A percentile compares a stretch with the other conserved stretches of the same genome.
phyloP scores from a whole-genome alignment of 2,329 filamentous ascomycete species.

The Talaromyces sp. region DNA sequence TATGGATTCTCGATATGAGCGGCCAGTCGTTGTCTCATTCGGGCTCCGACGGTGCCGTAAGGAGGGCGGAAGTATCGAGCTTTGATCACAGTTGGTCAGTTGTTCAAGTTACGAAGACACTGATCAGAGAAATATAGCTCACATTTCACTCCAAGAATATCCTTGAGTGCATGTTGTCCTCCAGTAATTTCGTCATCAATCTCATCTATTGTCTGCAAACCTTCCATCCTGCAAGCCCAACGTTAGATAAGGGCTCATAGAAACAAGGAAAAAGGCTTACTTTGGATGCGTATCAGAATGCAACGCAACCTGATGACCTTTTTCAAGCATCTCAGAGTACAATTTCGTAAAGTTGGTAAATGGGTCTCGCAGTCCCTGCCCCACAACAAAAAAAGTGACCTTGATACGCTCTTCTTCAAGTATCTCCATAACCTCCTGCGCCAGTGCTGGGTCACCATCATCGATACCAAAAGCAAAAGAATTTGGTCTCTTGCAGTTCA shows the following conservation, averaged over 20 bases:
- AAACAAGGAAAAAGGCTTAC: slow-evolving; percentile 25
- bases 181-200: slow-evolving; percentile 40
- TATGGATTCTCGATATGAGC: slow-evolving; percentile 51
- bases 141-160: slow-evolving; percentile 35
- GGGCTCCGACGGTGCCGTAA: slow-evolving; percentile 65
- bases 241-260: background rate
- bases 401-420: slow-evolving; percentile 60
- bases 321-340: slow-evolving; percentile 60
- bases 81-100: slow-evolving; percentile 20
- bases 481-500: slow-evolving; percentile 65
- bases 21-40: slow-evolving; percentile 62
- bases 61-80: slow-evolving; percentile 65
- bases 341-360: slow-evolving; percentile 61
- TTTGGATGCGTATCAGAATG: slow-evolving; percentile 69
- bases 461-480: slow-evolving; percentile 71
- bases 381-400: slow-evolving; percentile 70
- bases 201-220: slow-evolving; percentile 27
- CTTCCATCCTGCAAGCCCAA: slow-evolving; percentile 34
- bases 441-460: slow-evolving; percentile 60
- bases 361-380: slow-evolving; percentile 57
- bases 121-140: slow-evolving; percentile 14
- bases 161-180: slow-evolving; percentile 31
- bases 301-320: slow-evolving; percentile 66
- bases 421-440: slow-evolving; percentile 60
- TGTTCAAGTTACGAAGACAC: slow-evolving; percentile 46